These are phyloP conservation scores for Lachnellula willkommii DNA, from an alignment of 2,329 filamentous ascomycete species.

Conservation along the genomic window DNA sequence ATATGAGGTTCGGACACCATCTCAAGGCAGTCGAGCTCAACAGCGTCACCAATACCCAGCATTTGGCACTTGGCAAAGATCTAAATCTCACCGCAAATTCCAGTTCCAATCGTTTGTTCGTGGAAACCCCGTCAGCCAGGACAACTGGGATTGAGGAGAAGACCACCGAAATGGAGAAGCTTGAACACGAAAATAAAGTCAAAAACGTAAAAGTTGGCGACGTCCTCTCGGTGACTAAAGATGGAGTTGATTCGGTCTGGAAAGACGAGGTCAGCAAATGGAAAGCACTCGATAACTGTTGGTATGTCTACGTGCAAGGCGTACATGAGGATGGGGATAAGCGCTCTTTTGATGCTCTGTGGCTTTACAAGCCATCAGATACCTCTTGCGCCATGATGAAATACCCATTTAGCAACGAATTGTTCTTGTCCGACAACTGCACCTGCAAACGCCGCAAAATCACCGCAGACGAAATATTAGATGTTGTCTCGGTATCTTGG, in stretches of 20 bases:
- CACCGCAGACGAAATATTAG: constrained; percentile 49
- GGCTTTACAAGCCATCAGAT: constrained; percentile 67
- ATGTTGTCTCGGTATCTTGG: constrained; percentile 54
- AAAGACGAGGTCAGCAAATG: constrained; percentile 41
- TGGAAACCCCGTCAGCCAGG: background rate
- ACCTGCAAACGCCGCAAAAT: constrained; percentile 52
- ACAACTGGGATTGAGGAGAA: background rate
- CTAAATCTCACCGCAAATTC: constrained; percentile 6
- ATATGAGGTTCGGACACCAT: constrained; percentile 54
- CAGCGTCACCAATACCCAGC: constrained; percentile 26
- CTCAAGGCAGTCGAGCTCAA: constrained; percentile 38
- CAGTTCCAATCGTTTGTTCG: background rate
- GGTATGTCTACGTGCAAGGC: constrained; percentile 66
- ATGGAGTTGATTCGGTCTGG: constrained; percentile 50
- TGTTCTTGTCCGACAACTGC: constrained; percentile 74
- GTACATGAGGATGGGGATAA: constrained; percentile 37
- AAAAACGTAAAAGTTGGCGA: constrained; percentile 48
- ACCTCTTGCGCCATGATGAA: constrained; percentile 63
- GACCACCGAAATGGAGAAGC: constrained; percentile 16
- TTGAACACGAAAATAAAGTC: constrained; percentile 32
- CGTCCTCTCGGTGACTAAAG: constrained; percentile 42
- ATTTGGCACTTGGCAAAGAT: constrained; percentile 9
- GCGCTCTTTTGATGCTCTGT: constrained; percentile 57
- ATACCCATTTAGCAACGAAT: constrained; percentile 66
- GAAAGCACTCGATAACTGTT: constrained; percentile 45